Conservation (phyloP, 345 rosid genomes). For the Isatis tinctoria region DNA sequence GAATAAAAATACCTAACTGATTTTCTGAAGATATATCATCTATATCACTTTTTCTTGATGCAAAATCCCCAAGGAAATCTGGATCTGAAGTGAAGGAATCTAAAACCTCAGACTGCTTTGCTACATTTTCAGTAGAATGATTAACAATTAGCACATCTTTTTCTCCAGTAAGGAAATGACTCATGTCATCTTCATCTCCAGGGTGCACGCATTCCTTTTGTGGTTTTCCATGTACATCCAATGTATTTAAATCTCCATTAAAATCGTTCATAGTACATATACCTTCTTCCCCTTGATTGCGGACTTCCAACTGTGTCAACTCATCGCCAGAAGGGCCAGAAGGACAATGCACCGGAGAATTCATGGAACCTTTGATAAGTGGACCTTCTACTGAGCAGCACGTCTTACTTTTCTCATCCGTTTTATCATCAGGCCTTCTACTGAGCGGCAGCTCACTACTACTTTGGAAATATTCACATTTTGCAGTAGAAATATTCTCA, state of each 20-base stretch:
- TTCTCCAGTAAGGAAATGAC: slow-evolving; percentile 3
- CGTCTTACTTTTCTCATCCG: slow-evolving; percentile 19
- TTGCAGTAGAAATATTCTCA: slow-evolving; percentile 21
- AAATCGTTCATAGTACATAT: slow-evolving; percentile 16
- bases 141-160: slow-evolving; percentile 21
- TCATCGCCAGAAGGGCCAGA: slow-evolving; percentile 24
- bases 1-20: not conserved
- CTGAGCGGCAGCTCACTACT: slow-evolving; percentile 26
- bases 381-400: slow-evolving; percentile 16
- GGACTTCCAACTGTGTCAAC: slow-evolving; percentile 19
- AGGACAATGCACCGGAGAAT: slow-evolving; percentile 17
- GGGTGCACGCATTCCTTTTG: slow-evolving; percentile 21
- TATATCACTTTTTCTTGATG: slow-evolving; percentile 25
- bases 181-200: slow-evolving; percentile 16
- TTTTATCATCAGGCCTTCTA: slow-evolving; percentile 13
- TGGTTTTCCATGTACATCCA: slow-evolving; percentile 25
- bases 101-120: slow-evolving; percentile 26
- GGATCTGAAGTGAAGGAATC: slow-evolving; percentile 16
- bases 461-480: slow-evolving; percentile 24
- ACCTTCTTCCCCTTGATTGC: slow-evolving; percentile 23
- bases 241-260: not conserved
- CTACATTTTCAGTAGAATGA: slow-evolving; percentile 21
- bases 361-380: slow-evolving; percentile 10
- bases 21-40: slow-evolving; percentile 24
- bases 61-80: slow-evolving; percentile 16